Conservation (phyloP, 2,329 filamentous ascomycete species). For the Monilinia polystroma region DNA sequence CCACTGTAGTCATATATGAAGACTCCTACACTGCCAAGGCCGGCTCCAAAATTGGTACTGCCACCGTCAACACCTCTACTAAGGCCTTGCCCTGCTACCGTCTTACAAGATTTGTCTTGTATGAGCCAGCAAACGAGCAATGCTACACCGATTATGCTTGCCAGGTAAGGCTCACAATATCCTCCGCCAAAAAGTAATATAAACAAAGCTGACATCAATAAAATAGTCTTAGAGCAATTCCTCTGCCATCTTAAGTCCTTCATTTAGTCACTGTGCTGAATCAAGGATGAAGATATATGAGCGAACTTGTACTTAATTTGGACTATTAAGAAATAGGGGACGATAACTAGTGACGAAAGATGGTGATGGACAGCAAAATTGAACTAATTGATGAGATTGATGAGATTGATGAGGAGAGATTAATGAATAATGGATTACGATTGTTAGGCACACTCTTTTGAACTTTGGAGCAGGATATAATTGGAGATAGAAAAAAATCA, state of each 20-base stretch:
- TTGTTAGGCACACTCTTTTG: slow-evolving; percentile 13
- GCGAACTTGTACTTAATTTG: background rate
- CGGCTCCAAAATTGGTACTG: slow-evolving; percentile 3
- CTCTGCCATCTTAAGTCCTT: background rate
- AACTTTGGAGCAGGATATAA: background rate
- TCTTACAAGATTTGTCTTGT: slow-evolving; percentile 20
- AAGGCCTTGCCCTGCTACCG: slow-evolving; percentile 9
- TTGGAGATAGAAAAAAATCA: slow-evolving; percentile 3
- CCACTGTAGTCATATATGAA: background rate
- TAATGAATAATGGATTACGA: slow-evolving; percentile 5
- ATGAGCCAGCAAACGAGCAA: slow-evolving; percentile 11
- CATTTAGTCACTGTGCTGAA: background rate
- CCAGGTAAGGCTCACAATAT: background rate
- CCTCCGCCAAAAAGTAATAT: background rate
- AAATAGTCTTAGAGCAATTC: background rate
- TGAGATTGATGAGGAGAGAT: background rate
- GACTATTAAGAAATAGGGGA: background rate
- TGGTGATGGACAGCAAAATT: background rate
- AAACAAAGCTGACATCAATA: slow-evolving; percentile 14
- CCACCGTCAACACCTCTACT: slow-evolving; percentile 11
- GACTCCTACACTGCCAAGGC: slow-evolving; percentile 9
- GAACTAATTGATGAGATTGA: background rate
- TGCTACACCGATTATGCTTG: slow-evolving; percentile 24
- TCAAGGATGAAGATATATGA: background rate
- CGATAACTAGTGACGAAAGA: background rate